A percentile compares a stretch with the other conserved stretches of the same genome.
These are phyloP conservation scores for Kregervanrija fluxuum DNA, from an alignment of 805 yeast species.

Conservation along the genomic window DNA sequence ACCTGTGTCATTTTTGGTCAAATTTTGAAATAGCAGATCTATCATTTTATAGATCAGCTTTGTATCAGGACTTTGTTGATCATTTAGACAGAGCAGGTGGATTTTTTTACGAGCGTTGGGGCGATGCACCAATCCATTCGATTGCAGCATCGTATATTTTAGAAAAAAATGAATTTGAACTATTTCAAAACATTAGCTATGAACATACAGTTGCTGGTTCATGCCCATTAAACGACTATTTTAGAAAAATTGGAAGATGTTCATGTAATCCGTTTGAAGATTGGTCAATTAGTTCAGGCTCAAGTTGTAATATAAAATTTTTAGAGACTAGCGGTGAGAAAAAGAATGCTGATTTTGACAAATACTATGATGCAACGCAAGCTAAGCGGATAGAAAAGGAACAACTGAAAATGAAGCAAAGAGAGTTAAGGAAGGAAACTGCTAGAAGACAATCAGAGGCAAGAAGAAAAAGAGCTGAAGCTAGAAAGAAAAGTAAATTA, in stretches of 20 bases:
- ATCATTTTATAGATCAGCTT: conserved; percentile 51
- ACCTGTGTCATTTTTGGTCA: conserved; percentile 78
- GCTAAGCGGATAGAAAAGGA: conserved; percentile 7
- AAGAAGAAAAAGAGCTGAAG: conserved; percentile 7
- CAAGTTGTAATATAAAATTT: conserved; percentile 23
- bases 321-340: conserved; percentile 17
- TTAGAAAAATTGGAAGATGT: conserved; percentile 54
- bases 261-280: conserved; percentile 64
- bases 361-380: conserved; percentile 13
- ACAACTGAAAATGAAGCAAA: conserved; percentile 2
- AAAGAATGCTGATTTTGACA: conserved; percentile 17
- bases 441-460: conserved; percentile 7
- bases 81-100: conserved; percentile 65
- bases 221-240: conserved; percentile 64
- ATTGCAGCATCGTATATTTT: conserved; percentile 37
- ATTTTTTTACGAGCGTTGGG: conserved; percentile 86
- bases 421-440: conserved; percentile 6
- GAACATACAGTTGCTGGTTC: conserved; percentile 71
- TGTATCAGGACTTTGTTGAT: conserved; percentile 55
- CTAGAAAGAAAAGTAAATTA: conserved; percentile 3
- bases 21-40: conserved; percentile 71
- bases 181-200: conserved; percentile 78
- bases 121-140: conserved; percentile 58
- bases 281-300: conserved; percentile 47
- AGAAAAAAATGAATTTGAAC: conserved; percentile 58